Base-by-base conservation (phyloP, 2,329 filamentous ascomycete genomes). In the Neurospora sp. region DNA sequence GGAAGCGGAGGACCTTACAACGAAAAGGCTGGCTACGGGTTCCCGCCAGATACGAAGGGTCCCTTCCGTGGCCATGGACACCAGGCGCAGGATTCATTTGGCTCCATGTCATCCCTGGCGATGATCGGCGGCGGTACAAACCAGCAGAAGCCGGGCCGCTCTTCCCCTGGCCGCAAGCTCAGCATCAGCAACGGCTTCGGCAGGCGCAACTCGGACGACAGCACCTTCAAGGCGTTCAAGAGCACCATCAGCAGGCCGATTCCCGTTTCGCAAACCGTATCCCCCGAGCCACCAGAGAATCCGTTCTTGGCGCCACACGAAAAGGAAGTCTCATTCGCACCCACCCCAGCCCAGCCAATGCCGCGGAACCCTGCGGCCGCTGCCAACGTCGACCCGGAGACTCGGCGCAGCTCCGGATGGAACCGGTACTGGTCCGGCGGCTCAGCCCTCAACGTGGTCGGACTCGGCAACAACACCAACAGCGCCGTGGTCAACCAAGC, bases 361-460 rank as follows among this genome's bases (percentile, higher is more conserved):
- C 70, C 71, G 38, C 73, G 81, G 81, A 70, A 81, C 79, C 70
- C 77, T 78, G 52, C 72, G 78, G 76, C 72, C 78, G 72, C 71
- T 81, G 69, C 71, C 74, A 72, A 72, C 79, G 77, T 75, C 72
- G 72, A 80, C 66, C 84, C 82, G 67, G 80, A 80, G 66, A 80
- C 82, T 23, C 84, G 88, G 69, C 84, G 87, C 76, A 92, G 89
- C 75, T 92, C 90, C 3, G 90, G 90, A 67, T 93, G 91, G 91
- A 92, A 92, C 78, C 83, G 87, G 68, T 93, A 93, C 79, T 93
- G 91, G 86, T 91, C 90, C 15, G 90, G 90, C 68, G 91, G 90
- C 68, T 91, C 90, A 73, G 86, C 89, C 8, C 80, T 90, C 70
- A 90, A 90, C 75, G 86, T 90, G 33, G 82, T 91, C 8, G 89